These are phyloP conservation scores for Penicillium oxalicum DNA, from an alignment of 2,329 filamentous ascomycete species.

Conservation along the genomic window DNA sequence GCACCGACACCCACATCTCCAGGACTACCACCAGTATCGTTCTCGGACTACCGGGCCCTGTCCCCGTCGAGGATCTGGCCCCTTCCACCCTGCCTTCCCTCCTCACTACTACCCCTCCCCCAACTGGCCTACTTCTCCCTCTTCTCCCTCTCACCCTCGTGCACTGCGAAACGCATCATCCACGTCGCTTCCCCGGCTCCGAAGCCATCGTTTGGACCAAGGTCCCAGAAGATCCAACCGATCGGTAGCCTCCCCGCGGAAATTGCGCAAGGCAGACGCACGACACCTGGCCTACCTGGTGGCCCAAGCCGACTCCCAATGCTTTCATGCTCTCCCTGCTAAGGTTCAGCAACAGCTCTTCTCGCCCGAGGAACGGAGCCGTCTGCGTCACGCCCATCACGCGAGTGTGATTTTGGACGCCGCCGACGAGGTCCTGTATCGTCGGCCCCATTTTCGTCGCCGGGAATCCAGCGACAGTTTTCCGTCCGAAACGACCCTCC, in stretches of 20 bases:
- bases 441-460: conserved; percentile 35
- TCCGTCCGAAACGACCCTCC: conserved; percentile 10
- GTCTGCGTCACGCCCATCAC: conserved; percentile 49
- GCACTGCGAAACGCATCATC: conserved; percentile 10
- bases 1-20: too few relatives aligned
- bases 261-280: conserved; percentile 33
- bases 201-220: conserved; percentile 14
- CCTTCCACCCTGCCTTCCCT: conserved; percentile 9
- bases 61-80: conserved; percentile 10
- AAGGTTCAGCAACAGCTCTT: conserved; percentile 67
- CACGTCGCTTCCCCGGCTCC: conserved; percentile 4
- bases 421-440: conserved; percentile 54
- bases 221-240: background rate
- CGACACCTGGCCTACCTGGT: conserved; percentile 34
- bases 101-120: background rate
- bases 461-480: conserved; percentile 23
- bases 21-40: background rate
- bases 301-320: conserved; percentile 56
- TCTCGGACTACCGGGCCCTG: conserved; percentile 14
- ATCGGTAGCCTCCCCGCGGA: conserved; percentile 14
- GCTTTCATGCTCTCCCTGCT: conserved; percentile 65
- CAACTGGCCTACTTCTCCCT: conserved; percentile 3
- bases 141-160: conserved; percentile 5
- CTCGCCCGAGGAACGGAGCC: conserved; percentile 63
- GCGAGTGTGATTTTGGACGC: conserved; percentile 52